phyloP scores from a whole-genome alignment of 2,329 filamentous ascomycete species.

The Aotearoamyces nothofagi region DNA sequence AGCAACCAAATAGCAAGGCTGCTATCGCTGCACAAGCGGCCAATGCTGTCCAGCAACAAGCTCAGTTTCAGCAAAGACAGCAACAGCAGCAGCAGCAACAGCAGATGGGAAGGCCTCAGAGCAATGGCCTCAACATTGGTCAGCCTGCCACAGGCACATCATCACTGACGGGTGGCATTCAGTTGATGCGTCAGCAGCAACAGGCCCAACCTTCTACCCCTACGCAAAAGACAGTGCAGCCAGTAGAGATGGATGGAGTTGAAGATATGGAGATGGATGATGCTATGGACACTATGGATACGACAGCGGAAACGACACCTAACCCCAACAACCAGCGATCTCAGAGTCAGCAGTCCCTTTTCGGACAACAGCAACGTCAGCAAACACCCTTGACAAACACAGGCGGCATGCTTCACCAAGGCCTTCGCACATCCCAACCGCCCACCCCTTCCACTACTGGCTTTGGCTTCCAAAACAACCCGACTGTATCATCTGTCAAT shows the following conservation, averaged over 20 bases:
- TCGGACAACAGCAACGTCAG: slow-evolving; percentile 49
- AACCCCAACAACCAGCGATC: slow-evolving; percentile 32
- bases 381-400: slow-evolving; percentile 72
- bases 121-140: slow-evolving; percentile 13
- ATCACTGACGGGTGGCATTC: slow-evolving; percentile 15
- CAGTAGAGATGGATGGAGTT: slow-evolving; percentile 56
- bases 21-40: slow-evolving; percentile 17
- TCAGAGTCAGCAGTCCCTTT: slow-evolving; percentile 48
- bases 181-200: slow-evolving; percentile 17
- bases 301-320: slow-evolving; percentile 36
- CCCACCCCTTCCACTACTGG: slow-evolving; percentile 66
- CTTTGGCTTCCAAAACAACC: slow-evolving; percentile 79
- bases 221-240: slow-evolving; percentile 14
- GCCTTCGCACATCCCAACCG: slow-evolving; percentile 71
- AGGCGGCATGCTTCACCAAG: slow-evolving; percentile 53
- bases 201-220: slow-evolving; percentile 16
- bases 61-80: slow-evolving; percentile 24
- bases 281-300: slow-evolving; percentile 35
- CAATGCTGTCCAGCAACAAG: slow-evolving; percentile 30
- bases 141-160: slow-evolving; percentile 13
- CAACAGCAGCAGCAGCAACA: slow-evolving; percentile 13
- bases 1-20: slow-evolving; percentile 31
- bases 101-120: slow-evolving; percentile 10
- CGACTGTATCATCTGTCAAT: slow-evolving; percentile 92
- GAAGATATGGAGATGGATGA: slow-evolving; percentile 98